Base-by-base conservation (phyloP, 2,329 filamentous ascomycete genomes). In the Phaeosphaeriaceae sp. region DNA sequence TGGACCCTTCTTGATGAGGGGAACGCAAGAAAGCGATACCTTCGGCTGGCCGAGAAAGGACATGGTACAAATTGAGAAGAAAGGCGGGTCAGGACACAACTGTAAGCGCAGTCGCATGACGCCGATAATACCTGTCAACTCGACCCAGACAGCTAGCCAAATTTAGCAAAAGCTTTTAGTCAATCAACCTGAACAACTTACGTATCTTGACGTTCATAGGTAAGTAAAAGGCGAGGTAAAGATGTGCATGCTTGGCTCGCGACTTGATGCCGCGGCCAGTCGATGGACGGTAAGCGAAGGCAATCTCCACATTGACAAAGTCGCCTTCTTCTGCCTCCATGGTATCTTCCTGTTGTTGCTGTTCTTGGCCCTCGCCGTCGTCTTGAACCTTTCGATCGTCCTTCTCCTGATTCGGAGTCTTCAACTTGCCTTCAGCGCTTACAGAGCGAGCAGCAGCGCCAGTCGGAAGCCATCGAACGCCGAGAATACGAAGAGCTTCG, bases 281-380 rank as follows among this genome's bases (percentile, higher is more conserved):
- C 27, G 88, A 83, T 10, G 88, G 86, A 36, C 88, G 83, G 73
- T 93, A 93, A 1, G 90, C 88, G 67, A 93, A 89, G 0, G 89
- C 89, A 17, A 92, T 80, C 71, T 93, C 91, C 52, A 93, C 77
- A 68, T 93, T 93, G 73, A 92, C 84, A 67, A 92, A 92, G 62
- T 92, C 89, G 11, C 90, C 90, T 71, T 92, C 89, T 73, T 92
- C 90, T 1, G 88, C 89, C 66, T 91, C 87, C 88, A 91, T 89
- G 11, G 66, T 70, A 10, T 74, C 65, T 10, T 79, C 68, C 2
- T 76, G 69, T 13, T 78, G 67, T 10, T 45, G 17, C 3, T 73
- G 73, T 1, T 77, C 57, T n/a, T 73, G 65, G 11, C 77, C 72
- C 52, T 81, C 72, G 1, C 78, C 79, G 57, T 82, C 61, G 7